Evolutionary conservation across 306 rosid genomes (phyloP), one percentile per base, ranked within the genome.

Genomic region (Sechiopsis laciniata): DNA sequence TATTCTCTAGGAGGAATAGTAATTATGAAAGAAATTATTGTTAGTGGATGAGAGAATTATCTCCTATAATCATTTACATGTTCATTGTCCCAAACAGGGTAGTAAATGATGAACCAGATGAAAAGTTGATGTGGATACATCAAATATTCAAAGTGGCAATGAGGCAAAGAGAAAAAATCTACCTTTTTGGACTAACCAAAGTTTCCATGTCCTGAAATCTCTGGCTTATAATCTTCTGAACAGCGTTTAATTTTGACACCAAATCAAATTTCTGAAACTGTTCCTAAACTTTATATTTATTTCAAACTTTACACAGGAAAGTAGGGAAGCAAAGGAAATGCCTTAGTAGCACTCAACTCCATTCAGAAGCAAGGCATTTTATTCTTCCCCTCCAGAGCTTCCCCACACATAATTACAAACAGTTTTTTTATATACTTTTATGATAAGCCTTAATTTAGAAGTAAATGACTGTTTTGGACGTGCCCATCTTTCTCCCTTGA

Each of bases 351-450:
- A 85, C 78, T 79, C 82, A 77, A 77, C 81, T 76, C 61, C 51
- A 59, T 8, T 59, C 52, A 54, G 77, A 89, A 78, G 89, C 82
- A 83, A 85, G 80, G 90, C 74, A 89, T 89, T 75, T 75, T 55
- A 64, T 73, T 73, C 67, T 56, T 68, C 72, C 8, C 0, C 72
- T 2, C 42, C 71, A n/a, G n/a, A n/a, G 11, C 45, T 46, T 67
- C 55, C 55, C 10, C 71, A 40, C 26, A 65, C 54, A 7, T 37
- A 66, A 66, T n/a, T 2, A 14, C 42, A 51, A 68, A 12, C 0
- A 1, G 12, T 32, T 2, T 2, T 32, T 32, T 32, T 32, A 26
- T 26, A 26, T 26, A 26, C 0, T 32, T 32, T 32, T 2, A 68
- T 46, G 22, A 20, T 46, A 50, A 68, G 56, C 20, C 73, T 68